Conservation (phyloP, 2,329 filamentous ascomycete genomes). For the Beauveria australis region DNA sequence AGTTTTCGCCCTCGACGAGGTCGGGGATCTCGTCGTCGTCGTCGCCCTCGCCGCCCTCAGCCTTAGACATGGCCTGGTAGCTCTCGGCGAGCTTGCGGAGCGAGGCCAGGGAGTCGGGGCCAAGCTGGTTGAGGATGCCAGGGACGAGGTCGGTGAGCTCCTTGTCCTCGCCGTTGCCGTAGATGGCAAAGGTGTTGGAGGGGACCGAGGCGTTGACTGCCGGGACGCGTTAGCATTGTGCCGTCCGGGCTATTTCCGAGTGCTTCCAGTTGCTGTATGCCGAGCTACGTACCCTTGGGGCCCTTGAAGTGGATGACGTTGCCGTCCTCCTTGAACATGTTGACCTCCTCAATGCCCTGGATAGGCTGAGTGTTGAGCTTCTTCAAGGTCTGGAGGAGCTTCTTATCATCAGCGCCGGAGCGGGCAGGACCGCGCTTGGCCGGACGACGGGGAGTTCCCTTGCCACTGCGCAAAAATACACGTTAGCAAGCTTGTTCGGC, state of each 20-base stretch:
- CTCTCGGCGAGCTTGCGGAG: conserved; percentile 98
- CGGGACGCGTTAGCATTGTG: conserved; percentile 10
- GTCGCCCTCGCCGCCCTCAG: conserved; percentile 69
- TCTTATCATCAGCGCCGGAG: conserved; percentile 96
- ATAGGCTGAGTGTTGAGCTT: conserved; percentile 99
- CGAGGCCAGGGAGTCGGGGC: conserved; percentile 93
- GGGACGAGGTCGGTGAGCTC: conserved; percentile 99
- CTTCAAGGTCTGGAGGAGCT: conserved; percentile 94
- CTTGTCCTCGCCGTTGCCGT: conserved; percentile 98
- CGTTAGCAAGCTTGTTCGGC: conserved; percentile 21
- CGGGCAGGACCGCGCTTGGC: conserved; percentile 95
- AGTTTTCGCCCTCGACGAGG: conserved; percentile 93
- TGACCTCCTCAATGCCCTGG: conserved; percentile 99
- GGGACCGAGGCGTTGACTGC: conserved; percentile 93
- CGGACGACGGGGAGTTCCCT: conserved; percentile 95
- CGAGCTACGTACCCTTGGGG: conserved; percentile 72
- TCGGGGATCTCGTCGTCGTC: conserved; percentile 97
- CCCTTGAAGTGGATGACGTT: conserved; percentile 99
- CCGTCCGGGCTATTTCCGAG: background rate
- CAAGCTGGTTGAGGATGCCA: conserved; percentile 98
- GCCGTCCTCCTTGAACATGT: conserved; percentile 99
- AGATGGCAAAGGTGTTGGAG: conserved; percentile 99
- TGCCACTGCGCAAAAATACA: conserved; percentile 54
- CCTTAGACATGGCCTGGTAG: conserved; percentile 99
- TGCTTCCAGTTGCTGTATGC: background rate